Evolutionary conservation across 1,284 basidiomycete species (phyloP), one percentile per base, ranked within the genome.

Genomic region (Irpex sp.): DNA sequence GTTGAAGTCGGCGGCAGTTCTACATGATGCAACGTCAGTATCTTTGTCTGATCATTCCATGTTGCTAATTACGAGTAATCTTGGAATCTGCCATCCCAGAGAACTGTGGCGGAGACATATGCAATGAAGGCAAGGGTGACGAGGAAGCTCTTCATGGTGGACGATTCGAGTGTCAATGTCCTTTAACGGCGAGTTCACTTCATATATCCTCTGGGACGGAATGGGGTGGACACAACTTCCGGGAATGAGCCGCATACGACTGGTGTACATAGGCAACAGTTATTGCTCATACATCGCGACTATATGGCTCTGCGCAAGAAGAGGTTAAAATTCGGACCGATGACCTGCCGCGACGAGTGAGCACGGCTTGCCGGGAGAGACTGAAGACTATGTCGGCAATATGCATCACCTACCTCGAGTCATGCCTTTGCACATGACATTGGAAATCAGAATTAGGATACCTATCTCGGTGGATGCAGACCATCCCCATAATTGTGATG

Each of bases 1-100:
- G 0, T 78, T 94, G 33, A 84, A 94, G 64, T 70, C 67, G 8
- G 67, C 60, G 14, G 67, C 63, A 14, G 67, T 66, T 57, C 68
- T 69, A 61, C 21, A 37, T 56, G 33, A 55, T 7, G 19, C 19
- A 12, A 12, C 18, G 33, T 21, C 52, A 23, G 51, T 56, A 48
- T 58, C 28, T 33, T 33, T 33, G 28, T 33, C 28, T 33, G 28
- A 33, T 33, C 28, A 7, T 33, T 33, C 18, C 28, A 33, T 33
- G 28, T 33, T 33, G 28, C 19, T 12, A 63, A 66, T 62, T 57
- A 70, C 67, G 67, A 63, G 55, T 70, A 68, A 56, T 68, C 61
- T 54, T 59, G 65, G 65, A 70, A 70, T 59, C 69, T 64, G 35
- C 69, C 67, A 36, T 70, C 67, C 67, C 69, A 70, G n/a, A 70